These are phyloP conservation scores for Coemansia sp. DNA, from an alignment of 192 early-diverging fungal species.

Conservation along the genomic window DNA sequence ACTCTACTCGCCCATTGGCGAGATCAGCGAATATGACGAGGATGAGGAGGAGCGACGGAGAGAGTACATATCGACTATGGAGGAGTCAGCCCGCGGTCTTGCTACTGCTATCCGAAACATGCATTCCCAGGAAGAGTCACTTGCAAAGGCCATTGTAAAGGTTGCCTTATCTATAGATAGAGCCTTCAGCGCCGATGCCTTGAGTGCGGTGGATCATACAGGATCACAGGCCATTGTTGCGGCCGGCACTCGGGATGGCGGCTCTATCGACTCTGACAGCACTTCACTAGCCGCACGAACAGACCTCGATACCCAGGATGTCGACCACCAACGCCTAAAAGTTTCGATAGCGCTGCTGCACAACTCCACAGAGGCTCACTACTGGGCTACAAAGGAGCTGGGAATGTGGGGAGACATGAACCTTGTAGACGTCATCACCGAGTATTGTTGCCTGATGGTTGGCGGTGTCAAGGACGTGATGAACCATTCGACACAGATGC, in stretches of 20 bases:
- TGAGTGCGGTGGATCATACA: neutral
- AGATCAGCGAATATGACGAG: constrained; percentile 51
- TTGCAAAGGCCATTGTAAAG: constrained; percentile 42
- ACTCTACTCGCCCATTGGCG: constrained; percentile 43
- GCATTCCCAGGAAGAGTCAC: constrained; percentile 37
- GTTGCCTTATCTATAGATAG: constrained; percentile 31
- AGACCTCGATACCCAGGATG: no score
- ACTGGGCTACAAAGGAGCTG: constrained; percentile 51
- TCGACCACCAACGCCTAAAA: constrained; percentile 32
- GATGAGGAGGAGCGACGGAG: constrained; percentile 51
- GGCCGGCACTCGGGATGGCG: neutral
- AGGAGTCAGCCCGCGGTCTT: constrained; percentile 35
- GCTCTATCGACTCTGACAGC: neutral
- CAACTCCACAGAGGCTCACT: constrained; percentile 41
- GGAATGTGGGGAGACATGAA: constrained; percentile 48
- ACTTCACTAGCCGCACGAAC: neutral
- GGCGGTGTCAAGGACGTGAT: constrained; percentile 40
- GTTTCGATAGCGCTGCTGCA: constrained; percentile 43
- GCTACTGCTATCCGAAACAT: constrained; percentile 25
- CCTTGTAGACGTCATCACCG: constrained; percentile 38
- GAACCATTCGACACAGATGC: constrained; percentile 48
- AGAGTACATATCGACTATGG: constrained; percentile 38
- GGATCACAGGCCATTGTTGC: neutral
- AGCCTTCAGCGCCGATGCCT: constrained; percentile 21
- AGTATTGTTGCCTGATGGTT: constrained; percentile 40